Base-by-base conservation (phyloP, 495 filamentous ascomycete species). In the Cudoniella acicularis region DNA sequence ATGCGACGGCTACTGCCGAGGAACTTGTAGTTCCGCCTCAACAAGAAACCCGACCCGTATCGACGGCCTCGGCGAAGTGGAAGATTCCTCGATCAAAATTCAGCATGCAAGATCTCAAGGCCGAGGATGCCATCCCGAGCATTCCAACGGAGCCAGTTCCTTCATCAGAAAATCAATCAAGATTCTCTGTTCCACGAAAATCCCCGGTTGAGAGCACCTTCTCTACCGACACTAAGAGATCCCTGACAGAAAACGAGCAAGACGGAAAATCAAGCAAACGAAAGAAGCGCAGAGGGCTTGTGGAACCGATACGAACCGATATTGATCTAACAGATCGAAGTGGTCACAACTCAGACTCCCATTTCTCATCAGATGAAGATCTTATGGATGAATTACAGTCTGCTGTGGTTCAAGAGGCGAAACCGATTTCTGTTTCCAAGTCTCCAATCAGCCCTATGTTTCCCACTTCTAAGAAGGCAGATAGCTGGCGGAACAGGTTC, bases 341-440 rank as follows among this genome's bases (percentile, higher is more conserved):
- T 21, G 76, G 72, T 23, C 76, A 83, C 22, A 77, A 79, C 60
- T 84, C 85, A 2, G 80, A 87, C 61, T 82, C 84, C 64, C 82
- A 85, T 64, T 81, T 86, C 56, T 80, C 83, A 26, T 92, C 89
- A 6, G 90, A 95, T 69, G 91, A 96, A 70, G 90, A 86, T 27
- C 87, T 96, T 63, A 88, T 96, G 84, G 88, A 94, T 57, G 91
- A 96, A 75, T 75, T 96, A 52, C 88, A 88, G 61, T 88, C 83
- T 36, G 91, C 91, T 27, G 90, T 85, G 1, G 73, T 96, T 17
- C 83, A 96, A 68, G 83, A 96, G 73, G 91, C 92, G 22, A 88
- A 88, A 66, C 89, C 90, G 2, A 83, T 96, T 17, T 84, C 84
- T 0, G 88, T 96, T 8, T 85, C 87, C 0, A 92, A 91, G 68